Evolutionary conservation across 306 rosid species (phyloP).

Genomic region (Cucurbita moschata): DNA sequence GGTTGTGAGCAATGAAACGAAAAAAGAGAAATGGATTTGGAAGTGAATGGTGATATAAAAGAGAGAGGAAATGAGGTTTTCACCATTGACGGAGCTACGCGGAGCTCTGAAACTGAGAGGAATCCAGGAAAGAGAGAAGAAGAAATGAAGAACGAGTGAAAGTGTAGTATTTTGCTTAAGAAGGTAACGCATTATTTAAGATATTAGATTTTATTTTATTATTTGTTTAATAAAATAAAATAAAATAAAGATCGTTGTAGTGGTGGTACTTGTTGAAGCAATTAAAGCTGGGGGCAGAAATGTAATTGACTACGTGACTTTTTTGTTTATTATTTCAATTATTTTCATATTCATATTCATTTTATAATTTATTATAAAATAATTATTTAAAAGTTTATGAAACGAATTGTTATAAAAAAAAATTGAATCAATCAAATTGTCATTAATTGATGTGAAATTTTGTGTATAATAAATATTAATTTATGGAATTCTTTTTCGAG

Average conservation of each 20-base stretch:
- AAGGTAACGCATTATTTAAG: background rate
- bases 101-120: constrained; percentile 37
- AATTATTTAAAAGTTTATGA: too few relatives aligned
- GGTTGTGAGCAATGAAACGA: background rate
- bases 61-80: background rate
- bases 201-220: background rate
- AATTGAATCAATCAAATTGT: too few relatives aligned
- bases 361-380: too few relatives aligned
- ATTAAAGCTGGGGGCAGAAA: constrained; percentile 15
- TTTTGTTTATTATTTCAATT: background rate
- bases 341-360: too few relatives aligned
- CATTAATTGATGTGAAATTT: too few relatives aligned
- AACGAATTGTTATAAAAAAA: too few relatives aligned
- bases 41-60: background rate
- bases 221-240: background rate
- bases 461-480: too few relatives aligned
- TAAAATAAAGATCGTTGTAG: background rate
- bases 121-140: constrained; percentile 8
- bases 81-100: constrained; percentile 10
- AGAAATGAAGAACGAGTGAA: background rate
- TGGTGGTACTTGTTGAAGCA: background rate
- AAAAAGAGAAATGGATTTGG: background rate
- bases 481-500: too few relatives aligned
- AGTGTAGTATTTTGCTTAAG: constrained; percentile 6
- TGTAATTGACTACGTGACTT: background rate